These are phyloP conservation scores for Neurospora sp. DNA, from an alignment of 495 filamentous ascomycete genomes.

Conservation along the genomic window DNA sequence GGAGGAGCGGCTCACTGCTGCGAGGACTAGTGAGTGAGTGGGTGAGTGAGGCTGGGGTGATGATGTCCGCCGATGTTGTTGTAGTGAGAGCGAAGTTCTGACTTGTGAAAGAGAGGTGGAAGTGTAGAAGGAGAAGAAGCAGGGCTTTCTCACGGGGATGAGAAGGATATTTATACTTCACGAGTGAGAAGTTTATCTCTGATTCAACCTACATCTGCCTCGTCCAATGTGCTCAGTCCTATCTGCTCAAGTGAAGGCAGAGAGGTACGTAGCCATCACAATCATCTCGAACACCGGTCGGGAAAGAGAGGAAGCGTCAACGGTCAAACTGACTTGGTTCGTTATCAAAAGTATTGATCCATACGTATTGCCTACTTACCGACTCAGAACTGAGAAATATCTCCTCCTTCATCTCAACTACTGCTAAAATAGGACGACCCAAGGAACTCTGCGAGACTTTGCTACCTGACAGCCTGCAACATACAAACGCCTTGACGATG, in stretches of 20 bases:
- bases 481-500: neutral
- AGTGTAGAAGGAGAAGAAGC: neutral
- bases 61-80: neutral
- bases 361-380: neutral
- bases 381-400: neutral
- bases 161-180: neutral
- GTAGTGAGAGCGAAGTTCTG: neutral
- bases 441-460: neutral
- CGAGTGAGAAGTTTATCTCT: neutral
- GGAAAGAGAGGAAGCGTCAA: no score
- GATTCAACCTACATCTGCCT: neutral
- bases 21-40: no score
- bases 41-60: neutral
- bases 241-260: neutral
- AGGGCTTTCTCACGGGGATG: neutral
- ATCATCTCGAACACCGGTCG: neutral
- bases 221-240: neutral
- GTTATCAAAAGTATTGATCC: neutral
- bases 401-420: neutral
- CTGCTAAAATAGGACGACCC: neutral
- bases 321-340: neutral
- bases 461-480: neutral
- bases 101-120: no score
- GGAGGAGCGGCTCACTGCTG: no score
- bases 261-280: neutral